These are phyloP conservation scores for Penicillium corylophilum DNA, from an alignment of 2,329 filamentous ascomycete genomes.

Conservation along the genomic window DNA sequence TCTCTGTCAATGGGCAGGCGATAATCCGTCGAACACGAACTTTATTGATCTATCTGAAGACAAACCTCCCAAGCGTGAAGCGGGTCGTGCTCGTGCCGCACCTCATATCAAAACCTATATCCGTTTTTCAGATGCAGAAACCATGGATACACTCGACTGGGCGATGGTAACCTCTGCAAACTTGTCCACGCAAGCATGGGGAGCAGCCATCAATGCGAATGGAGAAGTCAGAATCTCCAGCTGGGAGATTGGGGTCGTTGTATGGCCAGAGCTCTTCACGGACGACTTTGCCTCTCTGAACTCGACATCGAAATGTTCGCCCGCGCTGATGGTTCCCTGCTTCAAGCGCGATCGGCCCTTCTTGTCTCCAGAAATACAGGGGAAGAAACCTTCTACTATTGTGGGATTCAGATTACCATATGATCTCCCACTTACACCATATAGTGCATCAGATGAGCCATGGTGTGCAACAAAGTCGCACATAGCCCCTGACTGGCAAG, in stretches of 20 bases:
- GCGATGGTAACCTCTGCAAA: constrained; percentile 89
- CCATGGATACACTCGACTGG: constrained; percentile 66
- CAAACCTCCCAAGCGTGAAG: constrained; percentile 39
- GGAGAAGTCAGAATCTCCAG: constrained; percentile 71
- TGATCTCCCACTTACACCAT: constrained; percentile 68
- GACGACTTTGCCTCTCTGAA: constrained; percentile 11
- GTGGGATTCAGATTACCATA: constrained; percentile 82
- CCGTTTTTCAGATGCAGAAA: constrained; percentile 51
- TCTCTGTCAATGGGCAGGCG: constrained; percentile 74
- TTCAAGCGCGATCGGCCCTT: constrained; percentile 62
- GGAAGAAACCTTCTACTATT: constrained; percentile 32
- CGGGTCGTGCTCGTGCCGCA: constrained; percentile 67
- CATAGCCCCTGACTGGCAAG: constrained; percentile 59
- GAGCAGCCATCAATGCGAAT: constrained; percentile 57
- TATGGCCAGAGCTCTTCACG: constrained; percentile 67
- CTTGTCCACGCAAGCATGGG: constrained; percentile 86
- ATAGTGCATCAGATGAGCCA: constrained; percentile 63
- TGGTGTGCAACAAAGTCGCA: constrained; percentile 71
- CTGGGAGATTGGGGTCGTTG: constrained; percentile 78
- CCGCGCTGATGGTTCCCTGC: constrained; percentile 63
- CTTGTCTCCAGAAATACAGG: neutral
- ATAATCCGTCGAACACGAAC: constrained; percentile 33
- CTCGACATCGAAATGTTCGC: neutral
- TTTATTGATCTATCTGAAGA: constrained; percentile 13
- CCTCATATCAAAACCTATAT: constrained; percentile 92